A percentile compares a stretch with the other conserved stretches of the same genome.
Conservation (phyloP, 257 asterid species). For the Oldenlandia corymbosa region DNA sequence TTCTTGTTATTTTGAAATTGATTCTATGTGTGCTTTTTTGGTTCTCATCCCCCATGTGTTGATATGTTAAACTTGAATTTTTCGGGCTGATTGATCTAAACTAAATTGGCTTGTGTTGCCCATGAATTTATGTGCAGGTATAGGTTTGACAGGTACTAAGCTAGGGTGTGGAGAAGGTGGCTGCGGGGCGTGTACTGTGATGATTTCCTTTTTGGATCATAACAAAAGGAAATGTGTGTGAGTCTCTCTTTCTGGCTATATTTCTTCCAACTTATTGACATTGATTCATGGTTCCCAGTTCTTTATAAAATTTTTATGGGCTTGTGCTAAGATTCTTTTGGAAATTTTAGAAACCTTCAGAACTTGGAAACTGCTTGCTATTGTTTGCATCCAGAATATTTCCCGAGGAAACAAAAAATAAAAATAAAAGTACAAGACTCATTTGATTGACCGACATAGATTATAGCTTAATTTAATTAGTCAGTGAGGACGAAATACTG, state of each 20-base stretch:
- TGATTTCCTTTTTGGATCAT: constrained; percentile 81
- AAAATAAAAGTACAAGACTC: too few species aligned
- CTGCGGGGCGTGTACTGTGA: constrained; percentile 98
- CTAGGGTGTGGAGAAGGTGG: constrained; percentile 99
- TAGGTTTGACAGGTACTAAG: constrained; percentile 92
- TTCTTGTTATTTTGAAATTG: not conserved
- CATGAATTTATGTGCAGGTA: constrained; percentile 38
- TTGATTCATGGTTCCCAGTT: not conserved
- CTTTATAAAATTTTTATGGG: not conserved
- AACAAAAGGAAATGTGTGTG: constrained; percentile 77
- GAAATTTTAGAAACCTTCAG: too few species aligned
- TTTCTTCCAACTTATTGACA: not conserved
- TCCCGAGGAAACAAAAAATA: too few species aligned
- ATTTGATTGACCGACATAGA: too few species aligned
- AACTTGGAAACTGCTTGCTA: not conserved
- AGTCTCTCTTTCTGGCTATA: constrained; percentile 35
- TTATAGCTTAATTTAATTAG: too few species aligned
- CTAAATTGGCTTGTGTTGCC: constrained; percentile 11
- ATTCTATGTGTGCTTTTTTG: not conserved
- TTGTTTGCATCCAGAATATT: too few species aligned
- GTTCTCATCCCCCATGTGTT: not conserved
- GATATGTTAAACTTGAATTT: not conserved
- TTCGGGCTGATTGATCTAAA: constrained; percentile 1
- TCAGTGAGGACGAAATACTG: too few species aligned
- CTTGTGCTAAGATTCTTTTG: not conserved